Conservation (phyloP, 2,329 filamentous ascomycete species). For the Teratosphaeria epicoccoides region DNA sequence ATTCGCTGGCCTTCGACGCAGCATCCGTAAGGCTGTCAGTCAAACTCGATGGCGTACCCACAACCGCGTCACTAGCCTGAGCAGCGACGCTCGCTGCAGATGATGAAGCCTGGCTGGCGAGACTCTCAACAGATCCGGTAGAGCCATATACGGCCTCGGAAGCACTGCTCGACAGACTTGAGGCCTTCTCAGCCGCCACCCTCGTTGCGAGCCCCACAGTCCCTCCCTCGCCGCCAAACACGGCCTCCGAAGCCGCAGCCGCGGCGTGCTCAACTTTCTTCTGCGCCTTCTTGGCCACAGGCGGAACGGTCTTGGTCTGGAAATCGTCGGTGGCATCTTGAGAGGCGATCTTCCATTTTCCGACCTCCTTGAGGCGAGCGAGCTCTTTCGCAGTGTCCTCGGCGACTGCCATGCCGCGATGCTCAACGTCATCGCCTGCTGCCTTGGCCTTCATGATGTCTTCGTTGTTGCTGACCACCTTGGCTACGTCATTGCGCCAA, state of each 20-base stretch:
- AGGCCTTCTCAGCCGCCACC: constrained; percentile 12
- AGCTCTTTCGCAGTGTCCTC: constrained; percentile 72
- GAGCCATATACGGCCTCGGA: background rate
- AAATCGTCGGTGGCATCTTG: constrained; percentile 70
- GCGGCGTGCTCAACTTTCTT: constrained; percentile 28
- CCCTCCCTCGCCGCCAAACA: constrained; percentile 23
- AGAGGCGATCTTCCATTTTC: constrained; percentile 69
- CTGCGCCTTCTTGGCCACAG: constrained; percentile 40
- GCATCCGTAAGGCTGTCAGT: constrained; percentile 24
- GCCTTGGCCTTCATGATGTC: constrained; percentile 58
- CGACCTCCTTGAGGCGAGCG: constrained; percentile 68
- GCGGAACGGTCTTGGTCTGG: constrained; percentile 53
- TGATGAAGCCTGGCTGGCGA: background rate
- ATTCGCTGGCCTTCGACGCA: background rate
- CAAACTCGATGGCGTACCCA: background rate
- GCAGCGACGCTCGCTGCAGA: background rate
- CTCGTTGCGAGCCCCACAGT: constrained; percentile 28
- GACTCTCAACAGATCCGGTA: constrained; percentile 1
- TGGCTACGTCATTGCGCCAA: constrained; percentile 74
- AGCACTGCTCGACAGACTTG: constrained; percentile 5
- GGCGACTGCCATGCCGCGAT: constrained; percentile 69
- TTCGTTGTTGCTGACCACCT: constrained; percentile 60
- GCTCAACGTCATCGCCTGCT: constrained; percentile 59
- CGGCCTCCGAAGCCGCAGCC: constrained; percentile 24
- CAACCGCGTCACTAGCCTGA: background rate